Evolutionary conservation across 208 protist genomes (phyloP), one percentile per base, ranked within the genome.

Genomic region (Jaenimonas drosophilae): DNA sequence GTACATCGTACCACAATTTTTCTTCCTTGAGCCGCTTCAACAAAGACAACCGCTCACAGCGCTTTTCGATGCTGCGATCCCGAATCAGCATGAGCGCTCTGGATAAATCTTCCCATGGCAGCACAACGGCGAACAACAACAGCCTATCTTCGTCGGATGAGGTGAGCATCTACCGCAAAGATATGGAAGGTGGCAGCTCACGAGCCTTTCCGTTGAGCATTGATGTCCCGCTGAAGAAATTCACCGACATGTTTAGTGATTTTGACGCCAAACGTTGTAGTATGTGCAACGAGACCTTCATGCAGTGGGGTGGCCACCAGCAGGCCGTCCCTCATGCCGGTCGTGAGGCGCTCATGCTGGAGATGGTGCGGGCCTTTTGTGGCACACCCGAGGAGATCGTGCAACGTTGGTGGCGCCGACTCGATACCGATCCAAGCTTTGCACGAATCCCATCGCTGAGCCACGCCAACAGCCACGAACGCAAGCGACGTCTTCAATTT

Each of bases 251-350:
- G 53, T 93, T 93, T 52, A 71, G 59, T 46, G 80, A 93, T 42
- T 88, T 67, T 51, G 80, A 88, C 5, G 51, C 47, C 4, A 80
- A 79, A 41, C 76, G 80, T 3, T 93, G 85, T 51, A 87, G 86
- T 48, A 50, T 93, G 48, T 93, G 85, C 59, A 93, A 89, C 51
- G 85, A 93, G 48, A 54, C 70, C 24, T 86, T 77, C 50, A 21
- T 76, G 23, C 70, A 81, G 49, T 93, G 85, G 85, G 66, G 76
- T 60, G 50, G 51, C 4, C 85, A 93, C 63, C 32, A 59, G 40
- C 31, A 33, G 36, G 54, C 64, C 21, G 79, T 89, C 32, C 78
- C 85, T 11, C 85, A 93, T 56, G 33, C 34, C 9, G 85, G 77
- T 11, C 60, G 85, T 2, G 76, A 89, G 54, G 77, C 60, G 1